phyloP scores from a whole-genome alignment of 805 yeast genomes.

The Wickerhamiella allomyrinae region DNA sequence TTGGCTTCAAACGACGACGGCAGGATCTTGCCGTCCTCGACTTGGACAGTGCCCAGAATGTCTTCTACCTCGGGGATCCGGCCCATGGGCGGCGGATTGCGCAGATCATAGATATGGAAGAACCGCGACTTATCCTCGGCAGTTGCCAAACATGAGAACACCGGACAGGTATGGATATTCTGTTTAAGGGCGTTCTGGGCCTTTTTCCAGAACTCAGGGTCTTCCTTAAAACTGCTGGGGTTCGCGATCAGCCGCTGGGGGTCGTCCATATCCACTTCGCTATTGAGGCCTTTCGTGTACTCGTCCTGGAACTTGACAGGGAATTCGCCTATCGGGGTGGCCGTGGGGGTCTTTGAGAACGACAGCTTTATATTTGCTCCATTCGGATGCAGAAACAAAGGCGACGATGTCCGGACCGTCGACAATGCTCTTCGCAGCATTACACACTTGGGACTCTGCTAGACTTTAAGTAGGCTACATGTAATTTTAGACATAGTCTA shows the following conservation, averaged over 20 bases:
- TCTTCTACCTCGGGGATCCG: conserved; percentile 60
- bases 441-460: no score
- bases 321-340: conserved; percentile 19
- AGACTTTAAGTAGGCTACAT: no score
- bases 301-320: conserved; percentile 7
- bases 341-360: conserved; percentile 13
- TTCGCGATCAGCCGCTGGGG: conserved; percentile 11
- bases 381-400: conserved; percentile 4
- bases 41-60: conserved; percentile 54
- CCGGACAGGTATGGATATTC: conserved; percentile 20
- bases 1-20: conserved; percentile 44
- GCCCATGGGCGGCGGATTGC: conserved; percentile 49
- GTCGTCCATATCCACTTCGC: conserved; percentile 13
- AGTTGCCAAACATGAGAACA: conserved; percentile 20
- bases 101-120: conserved; percentile 60
- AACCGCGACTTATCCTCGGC: conserved; percentile 32
- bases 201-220: conserved; percentile 16
- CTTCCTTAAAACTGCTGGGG: conserved; percentile 13
- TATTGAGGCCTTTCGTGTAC: conserved; percentile 12
- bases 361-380: conserved; percentile 9
- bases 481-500: no score
- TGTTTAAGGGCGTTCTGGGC: conserved; percentile 15
- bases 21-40: conserved; percentile 43
- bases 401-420: conserved; percentile 6
- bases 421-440: background rate